phyloP scores from a whole-genome alignment of 257 asterid genomes.

The Salvia hispanica region DNA sequence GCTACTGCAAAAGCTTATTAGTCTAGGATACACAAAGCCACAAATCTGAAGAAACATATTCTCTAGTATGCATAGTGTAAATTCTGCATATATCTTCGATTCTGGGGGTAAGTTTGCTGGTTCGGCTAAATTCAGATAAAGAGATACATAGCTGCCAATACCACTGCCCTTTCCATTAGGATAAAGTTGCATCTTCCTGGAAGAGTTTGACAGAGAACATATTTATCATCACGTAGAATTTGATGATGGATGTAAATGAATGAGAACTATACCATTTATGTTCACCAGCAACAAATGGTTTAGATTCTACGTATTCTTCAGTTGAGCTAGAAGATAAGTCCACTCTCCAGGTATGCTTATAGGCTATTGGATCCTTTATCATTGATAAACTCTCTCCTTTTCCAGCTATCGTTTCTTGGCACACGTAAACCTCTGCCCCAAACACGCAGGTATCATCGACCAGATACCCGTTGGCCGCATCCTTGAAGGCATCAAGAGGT shows the following conservation, averaged over 20 bases:
- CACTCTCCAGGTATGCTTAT: slow-evolving; percentile 50
- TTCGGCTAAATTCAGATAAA: slow-evolving; percentile 60
- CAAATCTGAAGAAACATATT: slow-evolving; percentile 35
- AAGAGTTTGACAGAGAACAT: slow-evolving; percentile 6
- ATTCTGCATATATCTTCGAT: slow-evolving; percentile 54
- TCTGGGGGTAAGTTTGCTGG: slow-evolving; percentile 46
- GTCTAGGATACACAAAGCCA: slow-evolving; percentile 61
- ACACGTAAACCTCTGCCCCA: slow-evolving; percentile 66
- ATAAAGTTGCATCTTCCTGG: slow-evolving; percentile 67
- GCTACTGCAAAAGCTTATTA: slow-evolving; percentile 70
- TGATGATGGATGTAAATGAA: slow-evolving; percentile 9
- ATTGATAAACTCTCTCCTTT: slow-evolving; percentile 57
- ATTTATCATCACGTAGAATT: not conserved
- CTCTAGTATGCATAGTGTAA: slow-evolving; percentile 55
- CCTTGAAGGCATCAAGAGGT: slow-evolving; percentile 46
- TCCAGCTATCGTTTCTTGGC: slow-evolving; percentile 41
- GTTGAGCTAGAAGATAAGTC: slow-evolving; percentile 38
- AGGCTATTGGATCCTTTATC: slow-evolving; percentile 54
- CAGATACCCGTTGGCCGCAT: slow-evolving; percentile 59
- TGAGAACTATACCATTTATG: slow-evolving; percentile 45
- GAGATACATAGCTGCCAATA: slow-evolving; percentile 44
- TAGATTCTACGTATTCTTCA: slow-evolving; percentile 48
- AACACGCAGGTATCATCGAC: slow-evolving; percentile 54
- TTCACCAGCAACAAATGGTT: slow-evolving; percentile 53
- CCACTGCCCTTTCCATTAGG: slow-evolving; percentile 69